Evolutionary conservation across 2,329 filamentous ascomycete genomes (phyloP), one percentile per base, ranked within the genome.

Genomic region (Rutstroemia sp.): DNA sequence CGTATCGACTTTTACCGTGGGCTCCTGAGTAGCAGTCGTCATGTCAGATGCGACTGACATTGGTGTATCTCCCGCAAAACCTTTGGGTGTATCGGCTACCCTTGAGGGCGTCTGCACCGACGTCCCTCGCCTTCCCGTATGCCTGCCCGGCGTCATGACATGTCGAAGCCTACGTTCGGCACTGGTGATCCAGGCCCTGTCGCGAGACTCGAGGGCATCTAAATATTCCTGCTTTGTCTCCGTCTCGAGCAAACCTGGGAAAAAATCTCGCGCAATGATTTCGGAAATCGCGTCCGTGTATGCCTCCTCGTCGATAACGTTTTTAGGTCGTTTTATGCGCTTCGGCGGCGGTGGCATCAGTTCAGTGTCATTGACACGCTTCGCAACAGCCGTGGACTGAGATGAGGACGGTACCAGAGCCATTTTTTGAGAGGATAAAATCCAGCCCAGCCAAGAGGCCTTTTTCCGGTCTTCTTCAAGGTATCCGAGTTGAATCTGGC

Each of bases 241-340:
- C 14, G 85, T 86, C 70, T 97, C 91, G 4, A 92, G 75, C 0
- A 99, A 78, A 0, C 92, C 94, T 0, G 94, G 94, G 67, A 97
- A 99, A 76, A 95, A 99, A 76, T 99, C 94, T 62, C 94, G 85
- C 9, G 90, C 89, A 61, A 99, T 96, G 68, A 99, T 97, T 64
- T 94, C 87, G 0, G 92, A 96, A 27, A 99, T 78, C 1, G 89
- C 88, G 57, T 91, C 84, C 2, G 90, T 94, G 72, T 99, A 99
- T 53, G 87, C 84, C 64, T 99, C 92, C 77, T 99, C 94, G 70
- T 96, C 90, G 27, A 99, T 81, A 27, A 96, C 84, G 60, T 87
- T 88, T 60, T 86, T 84, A 0, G 94, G 94, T 52, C 94, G 82
- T 73, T 96, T 96, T 68, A 96, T 95, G 57, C 90, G 87, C 71